These are phyloP conservation scores for Aspergillus haitiensis DNA, from an alignment of 495 filamentous ascomycete species.

Conservation along the genomic window DNA sequence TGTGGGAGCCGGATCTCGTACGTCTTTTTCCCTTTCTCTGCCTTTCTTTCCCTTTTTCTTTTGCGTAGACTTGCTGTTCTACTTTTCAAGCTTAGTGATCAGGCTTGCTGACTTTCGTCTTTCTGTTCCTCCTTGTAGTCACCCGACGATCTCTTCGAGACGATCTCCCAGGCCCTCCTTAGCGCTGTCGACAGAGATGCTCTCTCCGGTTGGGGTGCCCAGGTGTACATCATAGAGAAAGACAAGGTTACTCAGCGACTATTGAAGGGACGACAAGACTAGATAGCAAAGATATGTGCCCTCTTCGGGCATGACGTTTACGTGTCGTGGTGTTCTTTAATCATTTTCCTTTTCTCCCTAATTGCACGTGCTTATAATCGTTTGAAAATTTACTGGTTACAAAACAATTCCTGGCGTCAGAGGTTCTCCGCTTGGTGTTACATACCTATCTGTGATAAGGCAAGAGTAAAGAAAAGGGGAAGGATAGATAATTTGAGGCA, in stretches of 20 bases:
- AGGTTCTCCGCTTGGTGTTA: slow-evolving; percentile 35
- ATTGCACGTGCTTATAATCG: slow-evolving; percentile 15
- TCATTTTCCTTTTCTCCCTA: slow-evolving; percentile 11
- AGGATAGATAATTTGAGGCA: too few species aligned
- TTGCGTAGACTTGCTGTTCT: too few species aligned
- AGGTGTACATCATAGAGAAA: slow-evolving; percentile 99
- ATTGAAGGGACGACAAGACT: slow-evolving; percentile 85
- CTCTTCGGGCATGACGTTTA: slow-evolving; percentile 1
- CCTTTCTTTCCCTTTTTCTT: neutral
- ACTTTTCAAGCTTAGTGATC: too few species aligned
- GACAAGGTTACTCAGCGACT: slow-evolving; percentile 98
- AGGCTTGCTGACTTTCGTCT: too few species aligned
- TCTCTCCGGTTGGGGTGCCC: slow-evolving; percentile 94
- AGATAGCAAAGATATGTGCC: slow-evolving; percentile 24
- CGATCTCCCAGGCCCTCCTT: slow-evolving; percentile 92
- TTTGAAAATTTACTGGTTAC: slow-evolving; percentile 23
- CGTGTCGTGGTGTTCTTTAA: slow-evolving; percentile 14
- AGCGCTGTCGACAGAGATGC: slow-evolving; percentile 97
- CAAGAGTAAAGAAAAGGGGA: neutral
- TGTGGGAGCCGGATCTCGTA: slow-evolving; percentile 97
- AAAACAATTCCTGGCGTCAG: slow-evolving; percentile 23
- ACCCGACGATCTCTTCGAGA: slow-evolving; percentile 96
- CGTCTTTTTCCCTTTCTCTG: slow-evolving; percentile 27
- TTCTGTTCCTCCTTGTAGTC: slow-evolving; percentile 46
- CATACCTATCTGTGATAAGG: slow-evolving; percentile 17